These are phyloP conservation scores for Pseudozyma sp. DNA, from an alignment of 1,284 basidiomycete species.

Conservation along the genomic window DNA sequence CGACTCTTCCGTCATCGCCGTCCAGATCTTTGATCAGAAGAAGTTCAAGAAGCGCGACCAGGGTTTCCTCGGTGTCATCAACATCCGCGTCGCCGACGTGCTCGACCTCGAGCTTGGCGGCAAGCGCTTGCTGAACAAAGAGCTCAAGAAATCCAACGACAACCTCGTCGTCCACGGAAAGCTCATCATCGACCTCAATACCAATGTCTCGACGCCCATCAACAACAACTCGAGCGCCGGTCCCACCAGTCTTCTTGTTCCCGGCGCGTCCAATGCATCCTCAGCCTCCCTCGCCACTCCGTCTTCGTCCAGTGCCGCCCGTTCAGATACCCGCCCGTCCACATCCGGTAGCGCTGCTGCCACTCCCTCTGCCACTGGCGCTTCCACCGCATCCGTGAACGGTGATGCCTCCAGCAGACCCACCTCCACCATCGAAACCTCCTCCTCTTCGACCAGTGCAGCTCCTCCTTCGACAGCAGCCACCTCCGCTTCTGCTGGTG, in stretches of 20 bases:
- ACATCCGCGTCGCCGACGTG: slow-evolving; percentile 88
- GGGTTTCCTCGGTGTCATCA: slow-evolving; percentile 93
- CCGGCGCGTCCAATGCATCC: slow-evolving; percentile 51
- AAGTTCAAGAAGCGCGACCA: slow-evolving; percentile 96
- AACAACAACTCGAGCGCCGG: slow-evolving; percentile 59
- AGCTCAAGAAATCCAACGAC: slow-evolving; percentile 68
- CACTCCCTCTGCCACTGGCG: slow-evolving; percentile 23
- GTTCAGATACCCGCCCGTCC: slow-evolving; percentile 33
- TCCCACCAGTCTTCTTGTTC: slow-evolving; percentile 47
- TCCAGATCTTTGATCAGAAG: slow-evolving; percentile 96
- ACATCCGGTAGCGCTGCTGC: slow-evolving; percentile 35
- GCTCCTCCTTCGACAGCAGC: slow-evolving; percentile 18
- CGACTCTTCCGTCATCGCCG: slow-evolving; percentile 88
- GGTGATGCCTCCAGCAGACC: slow-evolving; percentile 37
- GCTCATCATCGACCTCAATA: slow-evolving; percentile 68
- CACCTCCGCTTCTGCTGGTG: slow-evolving; percentile 9
- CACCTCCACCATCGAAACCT: slow-evolving; percentile 28
- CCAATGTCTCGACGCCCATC: slow-evolving; percentile 65
- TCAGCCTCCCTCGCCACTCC: slow-evolving; percentile 57
- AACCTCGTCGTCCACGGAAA: slow-evolving; percentile 68
- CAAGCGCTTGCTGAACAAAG: slow-evolving; percentile 75
- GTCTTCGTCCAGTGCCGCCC: slow-evolving; percentile 20
- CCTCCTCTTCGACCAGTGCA: slow-evolving; percentile 21
- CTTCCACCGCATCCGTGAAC: slow-evolving; percentile 24
- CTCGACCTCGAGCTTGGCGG: slow-evolving; percentile 88